phyloP scores from a whole-genome alignment of 176 grass and related monocot genomes.

The Carex pumila region DNA sequence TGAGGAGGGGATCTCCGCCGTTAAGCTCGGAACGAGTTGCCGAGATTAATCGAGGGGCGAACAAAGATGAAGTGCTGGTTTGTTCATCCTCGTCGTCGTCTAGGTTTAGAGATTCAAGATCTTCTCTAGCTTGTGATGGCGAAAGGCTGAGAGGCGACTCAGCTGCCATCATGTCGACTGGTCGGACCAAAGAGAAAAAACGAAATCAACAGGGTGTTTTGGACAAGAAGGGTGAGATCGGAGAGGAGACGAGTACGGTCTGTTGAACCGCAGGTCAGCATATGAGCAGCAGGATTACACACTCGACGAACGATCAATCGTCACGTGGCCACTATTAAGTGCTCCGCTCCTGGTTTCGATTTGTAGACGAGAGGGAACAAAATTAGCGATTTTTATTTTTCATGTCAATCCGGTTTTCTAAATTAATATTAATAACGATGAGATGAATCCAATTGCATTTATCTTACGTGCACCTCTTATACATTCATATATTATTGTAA shows the following conservation, averaged over 20 bases:
- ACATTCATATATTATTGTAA: too few relatives aligned
- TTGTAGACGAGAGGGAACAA: not conserved
- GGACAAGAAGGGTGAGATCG: not conserved
- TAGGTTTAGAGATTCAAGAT: conserved; percentile 43
- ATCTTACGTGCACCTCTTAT: too few relatives aligned
- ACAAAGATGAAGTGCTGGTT: conserved; percentile 25
- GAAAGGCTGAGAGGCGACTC: conserved; percentile 12
- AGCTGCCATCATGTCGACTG: conserved; percentile 43
- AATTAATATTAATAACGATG: too few relatives aligned
- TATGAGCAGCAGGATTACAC: not conserved
- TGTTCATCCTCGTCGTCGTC: conserved; percentile 28
- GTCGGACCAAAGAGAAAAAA: not conserved
- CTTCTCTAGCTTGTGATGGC: conserved; percentile 31
- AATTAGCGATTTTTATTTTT: not conserved
- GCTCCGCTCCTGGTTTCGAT: not conserved
- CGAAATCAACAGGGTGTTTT: not conserved
- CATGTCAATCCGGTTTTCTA: not conserved
- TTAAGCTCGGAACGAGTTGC: conserved; percentile 27
- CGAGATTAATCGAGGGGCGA: conserved; percentile 23
- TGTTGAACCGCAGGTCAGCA: not conserved
- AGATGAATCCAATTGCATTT: too few relatives aligned
- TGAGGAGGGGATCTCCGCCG: conserved; percentile 63
- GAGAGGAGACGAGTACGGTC: not conserved
- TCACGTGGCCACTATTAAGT: not conserved
- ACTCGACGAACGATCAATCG: not conserved